Evolutionary conservation across 768 basidiomycete species (phyloP), one percentile per base, ranked within the genome.

Genomic region (Boletus vermiculosoides): DNA sequence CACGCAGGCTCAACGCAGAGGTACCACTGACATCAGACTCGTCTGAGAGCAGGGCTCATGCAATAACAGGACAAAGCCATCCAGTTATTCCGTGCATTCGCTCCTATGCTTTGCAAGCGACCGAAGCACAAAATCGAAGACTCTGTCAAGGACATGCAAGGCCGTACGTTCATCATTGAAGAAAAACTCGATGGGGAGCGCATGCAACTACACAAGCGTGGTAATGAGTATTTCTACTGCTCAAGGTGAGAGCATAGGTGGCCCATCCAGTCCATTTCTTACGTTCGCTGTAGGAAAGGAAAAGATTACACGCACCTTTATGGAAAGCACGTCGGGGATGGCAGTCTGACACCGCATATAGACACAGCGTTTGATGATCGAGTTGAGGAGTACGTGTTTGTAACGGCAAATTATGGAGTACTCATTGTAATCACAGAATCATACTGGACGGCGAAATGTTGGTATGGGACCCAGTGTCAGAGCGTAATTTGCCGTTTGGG

Each of bases 381-480:
- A 4, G 80, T 98, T 4, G 84, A 88, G 5, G 89, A 94, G 96
- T 97, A 59, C 63, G 92, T 66, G 9, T 9, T 34, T 42, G 4
- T 33, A 41, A 33, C 42, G 20, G 6, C 22, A 13, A 18, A 20
- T 22, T 5, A 34, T 45, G 48, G 52, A 33, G 55, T 57, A 28
- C 34, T 67, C 30, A 66, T 25, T 34, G 50, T 8, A 9, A 6
- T 20, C 23, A 4, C 55, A 98, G 96, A 49, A 88, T 96, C 63
- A 92, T 98, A 46, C 72, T 99, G 15, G 97, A 99, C 63, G 97
- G 97, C 0, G 97, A 99, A 71, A 98, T 99, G 96, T 76, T 99
- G 33, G 96, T 98, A 3, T 98, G 91, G 90, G 97, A 98, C 71
- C 96, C 96, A 0, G 78, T 89, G 4, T 86, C 92, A 1, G 87